A percentile compares a stretch with the other conserved stretches of the same genome.
Conservation (phyloP, 306 rosid genomes). For the Psophocarpus tetragonolobus region DNA sequence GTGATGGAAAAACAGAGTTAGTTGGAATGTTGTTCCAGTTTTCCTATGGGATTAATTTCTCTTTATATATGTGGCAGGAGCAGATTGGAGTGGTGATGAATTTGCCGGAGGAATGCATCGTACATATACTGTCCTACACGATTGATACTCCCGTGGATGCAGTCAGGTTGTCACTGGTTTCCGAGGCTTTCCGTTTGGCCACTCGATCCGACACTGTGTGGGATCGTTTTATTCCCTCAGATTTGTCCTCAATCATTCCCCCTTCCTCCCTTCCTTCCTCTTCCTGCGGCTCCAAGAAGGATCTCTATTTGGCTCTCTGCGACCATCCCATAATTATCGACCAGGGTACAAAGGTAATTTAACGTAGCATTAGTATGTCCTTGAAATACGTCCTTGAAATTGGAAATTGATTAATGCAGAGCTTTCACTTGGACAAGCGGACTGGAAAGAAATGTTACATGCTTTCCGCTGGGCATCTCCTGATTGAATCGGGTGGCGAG, state of each 20-base stretch:
- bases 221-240: slow-evolving; percentile 27
- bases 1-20: too few relatives aligned
- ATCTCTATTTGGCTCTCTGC: slow-evolving; percentile 8
- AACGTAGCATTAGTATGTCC: too few relatives aligned
- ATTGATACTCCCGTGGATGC: slow-evolving; percentile 20
- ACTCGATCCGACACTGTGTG: slow-evolving; percentile 20
- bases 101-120: slow-evolving; percentile 30
- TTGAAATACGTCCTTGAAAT: too few relatives aligned
- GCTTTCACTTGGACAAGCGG: slow-evolving; percentile 38
- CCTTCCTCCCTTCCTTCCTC: background rate
- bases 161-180: slow-evolving; percentile 8
- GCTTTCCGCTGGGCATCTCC: slow-evolving; percentile 44
- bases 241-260: background rate
- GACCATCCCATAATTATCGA: slow-evolving; percentile 5
- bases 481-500: slow-evolving; percentile 41
- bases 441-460: slow-evolving; percentile 48
- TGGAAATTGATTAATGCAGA: too few relatives aligned
- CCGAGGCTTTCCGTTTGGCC: slow-evolving; percentile 22
- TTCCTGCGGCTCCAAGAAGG: slow-evolving; percentile 1
- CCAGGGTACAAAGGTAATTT: slow-evolving; percentile 26
- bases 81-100: too few relatives aligned
- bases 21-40: too few relatives aligned
- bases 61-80: too few relatives aligned
- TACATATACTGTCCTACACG: background rate
- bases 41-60: too few relatives aligned